Evolutionary conservation across 768 basidiomycete species (phyloP).

Genomic region (Naematelia aurantialba): DNA sequence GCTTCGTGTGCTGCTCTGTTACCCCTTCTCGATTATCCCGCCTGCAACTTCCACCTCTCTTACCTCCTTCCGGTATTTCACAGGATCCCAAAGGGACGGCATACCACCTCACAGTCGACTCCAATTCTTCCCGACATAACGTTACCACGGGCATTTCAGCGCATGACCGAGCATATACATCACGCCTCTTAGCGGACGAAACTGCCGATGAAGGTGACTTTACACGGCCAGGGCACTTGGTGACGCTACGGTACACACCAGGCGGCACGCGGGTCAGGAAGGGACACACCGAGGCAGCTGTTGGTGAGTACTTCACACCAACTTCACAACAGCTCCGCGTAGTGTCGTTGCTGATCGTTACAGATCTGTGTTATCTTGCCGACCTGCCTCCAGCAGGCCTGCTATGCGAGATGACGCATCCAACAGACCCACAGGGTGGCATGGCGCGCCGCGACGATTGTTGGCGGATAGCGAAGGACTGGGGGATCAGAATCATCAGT

Average conservation of each 20-base stretch:
- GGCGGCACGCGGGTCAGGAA: conserved; percentile 82
- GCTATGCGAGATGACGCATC: conserved; percentile 89
- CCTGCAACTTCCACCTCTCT: conserved; percentile 66
- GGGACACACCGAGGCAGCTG: conserved; percentile 88
- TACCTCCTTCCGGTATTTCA: conserved; percentile 38
- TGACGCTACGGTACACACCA: conserved; percentile 78
- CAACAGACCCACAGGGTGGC: conserved; percentile 73
- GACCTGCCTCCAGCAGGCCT: conserved; percentile 68
- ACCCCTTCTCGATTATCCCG: conserved; percentile 69
- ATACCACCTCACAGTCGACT: conserved; percentile 93
- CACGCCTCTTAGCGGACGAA: conserved; percentile 67
- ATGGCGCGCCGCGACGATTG: conserved; percentile 98
- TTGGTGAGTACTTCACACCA: conserved; percentile 55
- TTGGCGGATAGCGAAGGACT: conserved; percentile 78
- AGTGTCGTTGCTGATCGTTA: conserved; percentile 3
- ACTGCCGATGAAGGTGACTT: conserved; percentile 64
- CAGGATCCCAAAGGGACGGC: conserved; percentile 89
- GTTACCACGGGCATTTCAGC: conserved; percentile 96
- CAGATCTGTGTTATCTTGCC: conserved; percentile 77
- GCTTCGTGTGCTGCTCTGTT: conserved; percentile 86
- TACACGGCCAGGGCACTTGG: conserved; percentile 89
- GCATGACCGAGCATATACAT: conserved; percentile 85
- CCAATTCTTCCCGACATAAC: conserved; percentile 56
- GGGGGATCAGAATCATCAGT: conserved; percentile 90
- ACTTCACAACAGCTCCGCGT: too few relatives aligned